Percentiles rank a stretch among this genome's conserved stretches.
phyloP scores from a whole-genome alignment of 495 filamentous ascomycete species.

The Penicillium egyptiacum region DNA sequence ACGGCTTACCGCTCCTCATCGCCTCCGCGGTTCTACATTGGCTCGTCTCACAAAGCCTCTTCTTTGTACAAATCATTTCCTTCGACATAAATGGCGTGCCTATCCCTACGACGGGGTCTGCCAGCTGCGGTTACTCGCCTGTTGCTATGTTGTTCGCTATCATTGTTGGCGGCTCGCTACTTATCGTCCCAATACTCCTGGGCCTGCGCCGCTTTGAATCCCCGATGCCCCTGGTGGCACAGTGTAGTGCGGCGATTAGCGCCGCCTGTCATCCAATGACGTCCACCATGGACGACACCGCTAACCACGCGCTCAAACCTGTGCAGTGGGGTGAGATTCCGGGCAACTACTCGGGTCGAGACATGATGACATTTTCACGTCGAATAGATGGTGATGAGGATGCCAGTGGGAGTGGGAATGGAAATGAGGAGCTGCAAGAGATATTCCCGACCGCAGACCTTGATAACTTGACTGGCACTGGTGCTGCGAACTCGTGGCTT shows the following conservation, averaged over 20 bases:
- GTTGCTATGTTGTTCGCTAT: slow-evolving; percentile 30
- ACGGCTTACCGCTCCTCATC: slow-evolving; percentile 34
- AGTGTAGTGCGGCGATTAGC: slow-evolving; percentile 47
- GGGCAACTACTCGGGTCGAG: too few species aligned
- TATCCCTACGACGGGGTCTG: slow-evolving; percentile 8
- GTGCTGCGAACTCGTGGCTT: neutral
- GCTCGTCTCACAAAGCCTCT: slow-evolving; percentile 44
- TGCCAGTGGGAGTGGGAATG: neutral
- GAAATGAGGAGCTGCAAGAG: neutral
- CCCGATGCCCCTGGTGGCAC: slow-evolving; percentile 41
- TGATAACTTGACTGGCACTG: too few species aligned
- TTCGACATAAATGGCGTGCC: neutral
- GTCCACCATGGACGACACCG: too few species aligned
- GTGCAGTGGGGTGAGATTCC: neutral
- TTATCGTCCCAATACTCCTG: slow-evolving; percentile 13
- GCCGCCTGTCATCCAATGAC: slow-evolving; percentile 45
- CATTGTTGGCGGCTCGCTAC: slow-evolving; percentile 25
- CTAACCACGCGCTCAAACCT: neutral
- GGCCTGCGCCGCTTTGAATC: slow-evolving; percentile 27
- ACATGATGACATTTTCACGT: too few species aligned
- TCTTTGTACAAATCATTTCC: slow-evolving; percentile 29
- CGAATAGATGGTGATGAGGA: too few species aligned
- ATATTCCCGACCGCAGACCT: neutral
- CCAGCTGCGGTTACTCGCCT: slow-evolving; percentile 30
- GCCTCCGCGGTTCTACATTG: slow-evolving; percentile 37